Base-by-base conservation (phyloP, 1,284 basidiomycete species). In the Ceratobasidium sp. region DNA sequence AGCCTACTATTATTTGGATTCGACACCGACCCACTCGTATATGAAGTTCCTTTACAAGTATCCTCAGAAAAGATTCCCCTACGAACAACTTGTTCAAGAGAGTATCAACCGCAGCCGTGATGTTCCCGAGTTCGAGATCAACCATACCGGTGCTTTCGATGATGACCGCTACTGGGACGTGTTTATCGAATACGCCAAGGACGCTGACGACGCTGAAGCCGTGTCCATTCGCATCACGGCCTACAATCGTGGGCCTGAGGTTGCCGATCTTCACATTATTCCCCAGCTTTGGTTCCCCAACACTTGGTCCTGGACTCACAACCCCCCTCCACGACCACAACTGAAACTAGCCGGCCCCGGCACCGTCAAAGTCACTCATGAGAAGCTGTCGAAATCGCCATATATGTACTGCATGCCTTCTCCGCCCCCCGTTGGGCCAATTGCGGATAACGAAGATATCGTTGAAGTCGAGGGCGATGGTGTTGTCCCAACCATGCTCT, bases 31-130 rank as follows among this genome's bases (percentile, higher is more conserved):
- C 0, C 96, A 99, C 78, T 96, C 94, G 34, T 99, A 98, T 85
- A 98, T 98, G 96, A 99, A 98, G 80, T 96, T 92, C 80, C 82
- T 98, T 70, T 98, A 98, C 88, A 98, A 98, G 80, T 98, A 98
- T 76, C 96, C 96, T 15, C 96, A 99, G 79, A 83, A 87, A 73
- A 83, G 85, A 52, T 99, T 87, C 80, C 96, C 96, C 0, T 99
- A 99, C 80, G 94, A 98, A 77, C 86, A 97, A 74, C 87, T 99
- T 64, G 91, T 96, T 15, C 82, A 84, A 60, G 95, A 98, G 81
- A 96, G 91, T 76, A 82, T 87, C 74, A 86, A 90, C 75, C 86
- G 96, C 55, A 87, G 87, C 74, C 86, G 96, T 43, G 89, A 97
- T 72, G 94, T 94, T 22, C 82, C 86, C 69, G 96, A 99, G 79